A percentile compares a stretch with the other conserved stretches of the same genome.
Evolutionary conservation across 2,329 filamentous ascomycete genomes (phyloP).

Genomic region (Raffaelea albimanens): DNA sequence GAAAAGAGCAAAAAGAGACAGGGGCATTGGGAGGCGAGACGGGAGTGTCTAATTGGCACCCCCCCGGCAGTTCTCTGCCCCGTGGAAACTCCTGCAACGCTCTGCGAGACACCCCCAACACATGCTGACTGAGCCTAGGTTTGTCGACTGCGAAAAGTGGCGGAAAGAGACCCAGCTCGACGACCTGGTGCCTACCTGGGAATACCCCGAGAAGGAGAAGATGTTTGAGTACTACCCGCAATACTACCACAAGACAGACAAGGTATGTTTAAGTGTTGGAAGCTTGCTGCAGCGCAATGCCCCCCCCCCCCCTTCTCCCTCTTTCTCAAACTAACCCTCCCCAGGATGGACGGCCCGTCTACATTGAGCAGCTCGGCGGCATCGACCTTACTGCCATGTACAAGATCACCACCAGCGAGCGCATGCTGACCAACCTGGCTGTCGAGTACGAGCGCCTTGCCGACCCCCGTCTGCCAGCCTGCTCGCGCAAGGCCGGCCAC

Average conservation of each 20-base stretch:
- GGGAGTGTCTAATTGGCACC: too few relatives aligned
- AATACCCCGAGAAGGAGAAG: slow-evolving; percentile 76
- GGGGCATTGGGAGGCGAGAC: too few relatives aligned
- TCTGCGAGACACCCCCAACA: not conserved
- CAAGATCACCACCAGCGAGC: slow-evolving; percentile 84
- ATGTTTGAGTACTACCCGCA: slow-evolving; percentile 92
- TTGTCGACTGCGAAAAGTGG: slow-evolving; percentile 85
- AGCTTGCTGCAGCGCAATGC: too few relatives aligned
- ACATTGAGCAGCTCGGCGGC: slow-evolving; percentile 92
- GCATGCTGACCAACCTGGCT: slow-evolving; percentile 94
- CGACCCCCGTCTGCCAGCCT: slow-evolving; percentile 87
- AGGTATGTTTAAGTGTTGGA: slow-evolving; percentile 46
- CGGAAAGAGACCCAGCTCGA: slow-evolving; percentile 79
- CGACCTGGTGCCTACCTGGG: slow-evolving; percentile 68
- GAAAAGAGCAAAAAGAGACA: too few relatives aligned
- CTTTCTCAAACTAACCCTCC: not conserved
- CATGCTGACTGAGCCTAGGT: slow-evolving; percentile 46
- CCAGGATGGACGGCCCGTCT: slow-evolving; percentile 90
- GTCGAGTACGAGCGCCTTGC: slow-evolving; percentile 96
- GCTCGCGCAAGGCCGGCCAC: slow-evolving; percentile 80
- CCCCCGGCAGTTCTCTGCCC: too few relatives aligned
- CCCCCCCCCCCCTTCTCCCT: not conserved
- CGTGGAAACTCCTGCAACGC: too few relatives aligned
- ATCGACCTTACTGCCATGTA: slow-evolving; percentile 85
- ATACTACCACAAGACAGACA: slow-evolving; percentile 97